Base-by-base conservation (phyloP, 164 flowering plant genomes). In the grape (Vitis vinifera) region DNA sequence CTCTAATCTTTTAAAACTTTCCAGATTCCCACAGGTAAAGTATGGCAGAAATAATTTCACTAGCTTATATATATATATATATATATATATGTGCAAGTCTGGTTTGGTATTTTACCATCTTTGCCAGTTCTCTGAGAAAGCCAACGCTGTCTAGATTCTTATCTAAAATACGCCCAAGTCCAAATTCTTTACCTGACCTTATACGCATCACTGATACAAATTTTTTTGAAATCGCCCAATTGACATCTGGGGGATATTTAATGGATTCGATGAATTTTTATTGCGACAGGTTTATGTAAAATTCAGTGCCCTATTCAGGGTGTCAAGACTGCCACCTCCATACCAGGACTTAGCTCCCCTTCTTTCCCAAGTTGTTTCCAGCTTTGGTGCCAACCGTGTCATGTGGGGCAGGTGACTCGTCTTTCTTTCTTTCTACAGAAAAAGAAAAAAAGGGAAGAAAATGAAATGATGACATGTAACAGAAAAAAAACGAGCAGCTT, bases 351-450 rank as follows among this genome's bases (percentile, higher is more conserved):
- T 88, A 55, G 65, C 82, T 17, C 68, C 73, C 17, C 71, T 77
- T 64, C 84, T 92, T 53, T 81, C 92, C 58, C 81, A 88, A 73
- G 75, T 90, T 56, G 82, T 92, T 68, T 78, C 91, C 9, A 81
- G 81, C 77, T 94, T 76, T 75, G 98, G 98, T 51, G 90, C 94
- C 37, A 77, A 86, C 49, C 93, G 91, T 50, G 74, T 92, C 72
- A 91, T 94, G 97, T 94, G 98, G 97, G 97, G 97, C 79, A 90
- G 94, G 97, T 90, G 82, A 73, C 6, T 37, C 1, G 44, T 37
- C 44, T 3, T 37, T 37, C 8, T 27, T 1, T 68, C 49, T 1
- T 1, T 29, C 2, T 37, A 37, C 44, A 37, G 7, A 14, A 16
- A 37, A 12, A 3, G 14, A 7, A 37, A 29, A 15, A 51, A 66